These are phyloP conservation scores for Nepenthes alata DNA, from an alignment of 179 eudicot genomes.

Conservation along the genomic window DNA sequence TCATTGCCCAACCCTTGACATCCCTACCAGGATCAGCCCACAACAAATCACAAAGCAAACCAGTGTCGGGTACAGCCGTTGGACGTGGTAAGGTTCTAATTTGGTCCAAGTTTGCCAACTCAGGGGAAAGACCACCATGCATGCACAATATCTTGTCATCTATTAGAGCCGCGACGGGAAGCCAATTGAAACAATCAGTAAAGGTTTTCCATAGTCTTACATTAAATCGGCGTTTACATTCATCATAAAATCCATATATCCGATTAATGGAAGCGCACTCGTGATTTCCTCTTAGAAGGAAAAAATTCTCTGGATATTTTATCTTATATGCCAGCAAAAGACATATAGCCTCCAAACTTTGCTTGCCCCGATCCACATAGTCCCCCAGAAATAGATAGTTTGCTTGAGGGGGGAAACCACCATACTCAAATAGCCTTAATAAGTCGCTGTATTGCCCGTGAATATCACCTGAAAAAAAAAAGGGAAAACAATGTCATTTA, in stretches of 20 bases:
- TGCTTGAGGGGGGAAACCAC: constrained; percentile 78
- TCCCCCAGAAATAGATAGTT: constrained; percentile 79
- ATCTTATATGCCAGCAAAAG: constrained; percentile 78
- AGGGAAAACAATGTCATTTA: not conserved
- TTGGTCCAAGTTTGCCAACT: constrained; percentile 63
- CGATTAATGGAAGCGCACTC: constrained; percentile 85
- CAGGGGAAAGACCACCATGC: constrained; percentile 96
- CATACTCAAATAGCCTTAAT: constrained; percentile 75
- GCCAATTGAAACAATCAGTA: constrained; percentile 80
- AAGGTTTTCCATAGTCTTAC: constrained; percentile 87
- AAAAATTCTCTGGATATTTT: constrained; percentile 73
- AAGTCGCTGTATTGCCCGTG: constrained; percentile 93
- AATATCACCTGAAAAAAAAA: constrained; percentile 62
- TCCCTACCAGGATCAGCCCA: constrained; percentile 93
- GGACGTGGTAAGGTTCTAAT: constrained; percentile 78
- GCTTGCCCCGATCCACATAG: constrained; percentile 82
- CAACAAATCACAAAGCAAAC: constrained; percentile 82
- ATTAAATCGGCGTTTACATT: constrained; percentile 77
- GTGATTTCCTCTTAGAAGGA: constrained; percentile 80
- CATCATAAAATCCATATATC: constrained; percentile 76
- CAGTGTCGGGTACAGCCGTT: constrained; percentile 72
- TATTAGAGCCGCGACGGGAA: constrained; percentile 74
- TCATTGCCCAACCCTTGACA: constrained; percentile 93
- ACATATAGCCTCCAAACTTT: constrained; percentile 81
- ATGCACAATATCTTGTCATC: constrained; percentile 83